Evolutionary conservation across 305 asterid species (phyloP), one percentile per base, ranked within the genome.

Genomic region (Fraxinus velutina): DNA sequence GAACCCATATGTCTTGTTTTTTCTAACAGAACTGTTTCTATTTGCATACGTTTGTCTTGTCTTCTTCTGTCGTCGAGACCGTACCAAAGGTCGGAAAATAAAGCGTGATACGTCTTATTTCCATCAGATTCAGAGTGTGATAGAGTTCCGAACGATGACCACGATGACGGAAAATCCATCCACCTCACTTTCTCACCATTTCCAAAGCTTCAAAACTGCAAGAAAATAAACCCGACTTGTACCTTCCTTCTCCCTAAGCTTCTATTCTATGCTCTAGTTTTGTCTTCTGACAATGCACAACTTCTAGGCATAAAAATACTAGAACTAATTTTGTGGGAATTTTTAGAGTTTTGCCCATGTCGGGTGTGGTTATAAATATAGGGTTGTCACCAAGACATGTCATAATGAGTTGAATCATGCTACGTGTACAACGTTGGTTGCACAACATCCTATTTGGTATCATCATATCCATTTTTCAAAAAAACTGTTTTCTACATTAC

Each of bases 301-400:
- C 60, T 90, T 87, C 89, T 57, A 90, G 92, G 91, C 82, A 79
- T 39, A 76, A 84, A 85, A 44, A 83, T 5, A 52, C 70, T 12
- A 22, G 83, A 85, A 85, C 83, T 83, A 71, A 47, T 27, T 80
- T 50, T 75, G 81, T 70, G 87, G 73, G 89, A 83, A 77, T 80
- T 82, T 86, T 88, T 33, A 82, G 92, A 89, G 86, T 81, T 82
- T 82, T 64, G 22, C 60, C 89, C 93, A 91, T 93, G 94, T 92
- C 88, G 27, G 79, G 79, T 88, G 86, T 85, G 88, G 82, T 75
- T 90, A 90, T 91, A 90, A 85, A 87, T 90, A 92, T 87, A 88
- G 91, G 86, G 90, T 86, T 78, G 88, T 86, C 93, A 89, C 88
- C 89, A 85, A 88, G 93, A 91, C 88, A 90, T 86, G 90, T 84